These are phyloP conservation scores for Barbatosphaeria neglecta DNA, from an alignment of 495 filamentous ascomycete genomes.

Conservation along the genomic window DNA sequence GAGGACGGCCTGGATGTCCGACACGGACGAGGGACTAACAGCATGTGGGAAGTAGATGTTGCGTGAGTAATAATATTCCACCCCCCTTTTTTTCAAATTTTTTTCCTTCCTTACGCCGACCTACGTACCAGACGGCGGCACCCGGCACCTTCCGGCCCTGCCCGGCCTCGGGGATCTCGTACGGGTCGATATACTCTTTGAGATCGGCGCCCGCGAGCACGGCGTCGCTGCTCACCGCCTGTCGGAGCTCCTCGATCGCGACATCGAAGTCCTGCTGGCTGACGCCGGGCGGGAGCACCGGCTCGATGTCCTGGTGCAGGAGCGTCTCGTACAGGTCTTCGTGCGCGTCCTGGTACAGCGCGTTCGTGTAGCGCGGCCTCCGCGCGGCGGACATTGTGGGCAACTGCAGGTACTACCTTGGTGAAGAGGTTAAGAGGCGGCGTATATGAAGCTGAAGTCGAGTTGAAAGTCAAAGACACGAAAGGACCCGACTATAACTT, in stretches of 20 bases:
- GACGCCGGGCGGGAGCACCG: constrained; percentile 30
- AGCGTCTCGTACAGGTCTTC: constrained; percentile 9
- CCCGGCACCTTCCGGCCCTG: constrained; percentile 24
- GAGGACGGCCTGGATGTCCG: constrained; percentile 30
- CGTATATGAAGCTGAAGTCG: too few relatives aligned
- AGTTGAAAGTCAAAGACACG: too few relatives aligned
- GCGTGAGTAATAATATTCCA: too few relatives aligned
- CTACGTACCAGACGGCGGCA: constrained; percentile 31
- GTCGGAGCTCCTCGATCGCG: constrained; percentile 15
- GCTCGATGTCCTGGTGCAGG: constrained; percentile 8
- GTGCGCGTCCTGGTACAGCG: constrained; percentile 14
- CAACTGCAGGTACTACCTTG: too few relatives aligned
- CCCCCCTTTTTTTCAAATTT: too few relatives aligned
- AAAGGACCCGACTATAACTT: too few relatives aligned
- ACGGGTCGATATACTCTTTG: constrained; percentile 33
- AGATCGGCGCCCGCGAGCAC: constrained; percentile 23
- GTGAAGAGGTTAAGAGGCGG: too few relatives aligned
- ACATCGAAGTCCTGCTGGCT: constrained; percentile 14
- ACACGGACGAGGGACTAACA: constrained; percentile 21
- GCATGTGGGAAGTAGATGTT: too few relatives aligned
- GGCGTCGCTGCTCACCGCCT: constrained; percentile 17
- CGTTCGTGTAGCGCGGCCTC: constrained; percentile 7
- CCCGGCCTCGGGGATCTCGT: constrained; percentile 21
- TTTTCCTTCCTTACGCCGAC: too few relatives aligned
- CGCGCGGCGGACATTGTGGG: too few relatives aligned